Evolutionary conservation across 768 basidiomycete species (phyloP), one percentile per base, ranked within the genome.

Genomic region (Daedalea quercina): DNA sequence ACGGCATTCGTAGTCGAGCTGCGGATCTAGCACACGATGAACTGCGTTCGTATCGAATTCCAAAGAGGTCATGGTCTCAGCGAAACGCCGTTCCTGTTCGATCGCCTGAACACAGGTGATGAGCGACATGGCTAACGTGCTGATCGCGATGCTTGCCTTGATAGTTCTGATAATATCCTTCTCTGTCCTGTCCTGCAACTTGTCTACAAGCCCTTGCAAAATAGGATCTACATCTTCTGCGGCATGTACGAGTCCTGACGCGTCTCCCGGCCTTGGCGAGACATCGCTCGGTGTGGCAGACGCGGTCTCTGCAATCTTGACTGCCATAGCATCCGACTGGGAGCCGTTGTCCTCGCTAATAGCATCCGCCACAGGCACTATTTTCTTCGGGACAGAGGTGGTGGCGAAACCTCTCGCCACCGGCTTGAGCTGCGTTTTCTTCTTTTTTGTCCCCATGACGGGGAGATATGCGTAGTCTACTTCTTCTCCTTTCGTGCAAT

Each of bases 151-250:
- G 70, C 4, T 20, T 60, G 87, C 94, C 82, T 89, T 90, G 57
- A 88, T 55, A 9, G 79, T 70, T 53, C 84, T 77, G 3, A 73
- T 68, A 52, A 94, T 81, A 61, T 96, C 95, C 65, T 84, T 93
- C 66, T 95, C 90, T 4, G 80, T 87, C 64, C 84, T 93, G 19
- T 94, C 91, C 62, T 95, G 91, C 45, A 86, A 72, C 61, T 81
- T 85, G 57, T 95, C 92, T 1, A 95, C 80, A 44, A 92, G 62
- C 44, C 67, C 70, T 69, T 94, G 92, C 47, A 92, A 71, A 26
- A 75, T 73, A 53, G 72, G 75, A 49, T 85, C 80, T 62, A 78
- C 78, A 11, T 71, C 70, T 44, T 67, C 65, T 20, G 65, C 69
- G 40, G 69, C 70, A 52, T 53, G 54, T n/a, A n/a, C n/a, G n/a